Evolutionary conservation across 2,329 filamentous ascomycete species (phyloP).

Genomic region (Diplodia scrobiculata): DNA sequence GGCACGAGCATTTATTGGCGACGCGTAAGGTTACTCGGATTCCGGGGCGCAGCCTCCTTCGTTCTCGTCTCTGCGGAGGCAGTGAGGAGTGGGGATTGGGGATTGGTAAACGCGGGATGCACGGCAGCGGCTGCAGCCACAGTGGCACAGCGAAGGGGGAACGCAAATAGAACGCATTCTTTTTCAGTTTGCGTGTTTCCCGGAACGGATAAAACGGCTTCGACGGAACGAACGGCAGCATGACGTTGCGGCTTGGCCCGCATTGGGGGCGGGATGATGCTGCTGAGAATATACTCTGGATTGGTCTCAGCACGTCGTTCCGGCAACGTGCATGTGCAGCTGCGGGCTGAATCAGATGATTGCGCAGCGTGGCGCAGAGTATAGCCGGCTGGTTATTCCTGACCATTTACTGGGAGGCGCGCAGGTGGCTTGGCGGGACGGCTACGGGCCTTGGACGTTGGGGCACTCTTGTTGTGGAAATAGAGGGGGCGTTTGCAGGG

Average conservation of each 20-base stretch:
- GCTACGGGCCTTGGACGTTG: background rate
- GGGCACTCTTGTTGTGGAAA: background rate
- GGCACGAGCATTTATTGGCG: background rate
- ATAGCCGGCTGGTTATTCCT: background rate
- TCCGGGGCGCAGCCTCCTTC: background rate
- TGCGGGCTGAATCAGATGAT: background rate
- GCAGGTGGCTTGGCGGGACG: background rate
- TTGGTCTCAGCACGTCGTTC: background rate
- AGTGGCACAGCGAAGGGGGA: background rate
- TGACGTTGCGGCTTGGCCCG: background rate
- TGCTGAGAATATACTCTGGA: background rate
- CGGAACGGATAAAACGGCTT: background rate
- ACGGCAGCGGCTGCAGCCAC: background rate
- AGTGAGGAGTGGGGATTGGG: background rate
- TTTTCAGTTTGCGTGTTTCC: background rate
- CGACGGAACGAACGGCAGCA: background rate
- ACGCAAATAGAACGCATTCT: background rate
- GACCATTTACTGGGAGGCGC: background rate
- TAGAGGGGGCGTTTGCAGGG: background rate
- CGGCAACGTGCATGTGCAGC: background rate
- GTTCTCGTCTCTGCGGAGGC: background rate
- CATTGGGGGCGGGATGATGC: background rate
- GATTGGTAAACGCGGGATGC: background rate
- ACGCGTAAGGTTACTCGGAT: background rate
- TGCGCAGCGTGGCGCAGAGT: background rate